A percentile compares a stretch with the other conserved stretches of the same genome.
phyloP scores from a whole-genome alignment of 495 filamentous ascomycete species.

The Penicillium pulvis region DNA sequence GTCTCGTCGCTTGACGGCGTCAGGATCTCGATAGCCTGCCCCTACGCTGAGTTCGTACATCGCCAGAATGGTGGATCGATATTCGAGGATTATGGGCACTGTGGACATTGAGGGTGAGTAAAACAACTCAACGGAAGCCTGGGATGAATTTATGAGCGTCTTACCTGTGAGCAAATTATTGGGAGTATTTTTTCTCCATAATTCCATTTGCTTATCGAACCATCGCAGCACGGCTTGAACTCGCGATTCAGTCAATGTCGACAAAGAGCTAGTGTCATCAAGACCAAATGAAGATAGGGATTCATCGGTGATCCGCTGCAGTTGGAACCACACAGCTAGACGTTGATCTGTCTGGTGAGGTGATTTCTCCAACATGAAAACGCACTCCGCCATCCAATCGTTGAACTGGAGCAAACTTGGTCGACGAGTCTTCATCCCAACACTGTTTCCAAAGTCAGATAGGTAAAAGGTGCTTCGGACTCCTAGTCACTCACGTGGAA shows the following conservation, averaged over 20 bases:
- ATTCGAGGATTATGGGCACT: conserved; percentile 50
- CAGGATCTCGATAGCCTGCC: conserved; percentile 53
- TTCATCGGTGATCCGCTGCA: conserved; percentile 52
- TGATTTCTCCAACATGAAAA: conserved; percentile 40
- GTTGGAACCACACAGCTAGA: conserved; percentile 47
- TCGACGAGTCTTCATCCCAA: conserved; percentile 53
- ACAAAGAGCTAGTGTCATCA: conserved; percentile 49
- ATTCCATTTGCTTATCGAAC: conserved; percentile 50
- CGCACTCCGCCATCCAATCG: conserved; percentile 51
- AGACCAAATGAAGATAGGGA: conserved; percentile 49
- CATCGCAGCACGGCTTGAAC: conserved; percentile 49
- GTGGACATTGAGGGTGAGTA: conserved; percentile 27
- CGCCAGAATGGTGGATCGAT: conserved; percentile 46
- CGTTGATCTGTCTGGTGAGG: conserved; percentile 43
- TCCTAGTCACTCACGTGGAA: conserved; percentile 36
- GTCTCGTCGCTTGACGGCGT: conserved; percentile 40
- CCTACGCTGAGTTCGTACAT: conserved; percentile 55
- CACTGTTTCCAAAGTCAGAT: conserved; percentile 29
- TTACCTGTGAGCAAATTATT: conserved; percentile 45
- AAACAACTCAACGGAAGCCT: not conserved
- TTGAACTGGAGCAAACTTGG: conserved; percentile 54
- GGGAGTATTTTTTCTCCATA: conserved; percentile 45
- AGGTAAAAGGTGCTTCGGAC: not conserved
- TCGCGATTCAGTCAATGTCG: conserved; percentile 45
- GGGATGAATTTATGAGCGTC: conserved; percentile 7